Base-by-base conservation (phyloP, 768 basidiomycete species). In the Boletus barrowsii region DNA sequence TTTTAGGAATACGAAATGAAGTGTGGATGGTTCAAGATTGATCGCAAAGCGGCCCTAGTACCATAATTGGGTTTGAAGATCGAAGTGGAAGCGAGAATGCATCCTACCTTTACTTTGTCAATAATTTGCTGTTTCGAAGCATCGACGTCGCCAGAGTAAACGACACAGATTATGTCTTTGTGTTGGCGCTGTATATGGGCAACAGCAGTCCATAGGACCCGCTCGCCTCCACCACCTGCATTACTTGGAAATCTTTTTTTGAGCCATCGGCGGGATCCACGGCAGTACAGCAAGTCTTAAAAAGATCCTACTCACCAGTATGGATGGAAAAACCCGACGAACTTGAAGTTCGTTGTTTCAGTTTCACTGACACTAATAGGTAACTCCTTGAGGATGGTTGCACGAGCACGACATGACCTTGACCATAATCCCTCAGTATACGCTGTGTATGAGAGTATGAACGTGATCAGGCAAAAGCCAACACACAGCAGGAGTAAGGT, bases 171-270 rank as follows among this genome's bases (percentile, higher is more conserved):
- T 10, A 87, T 68, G 53, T 88, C 74, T 4, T 79, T 79, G 54
- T 88, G 79, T 17, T 79, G 76, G 20, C 81, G 78, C 63, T 97
- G 94, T 49, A 90, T 74, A 55, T 83, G 79, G 0, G 86, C 79
- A 32, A 98, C 80, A 1, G 93, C 95, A 0, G 90, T 87, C 94
- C 95, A 98, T 0, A 99, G 73, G 2, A 99, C 97, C 1, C 94
- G 83, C 71, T 98, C 96, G 1, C 97, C 96, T 26, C 96, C 97
- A 11, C 96, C 96, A 0, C 96, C 95, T 36, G 95, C 94, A 78
- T 98, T 97, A 66, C 96, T 87, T 68, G 43, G 37, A 45, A 48
- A 47, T 58, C 68, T 70, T 67, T 64, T 64, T 71, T 73, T 76
- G 67, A 78, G 70, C 60, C 8, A 39, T 48, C 53, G 29, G 42